These are phyloP conservation scores for Basidiobolus meristosporus DNA, from an alignment of 371 early-diverging fungal genomes.

Conservation along the genomic window DNA sequence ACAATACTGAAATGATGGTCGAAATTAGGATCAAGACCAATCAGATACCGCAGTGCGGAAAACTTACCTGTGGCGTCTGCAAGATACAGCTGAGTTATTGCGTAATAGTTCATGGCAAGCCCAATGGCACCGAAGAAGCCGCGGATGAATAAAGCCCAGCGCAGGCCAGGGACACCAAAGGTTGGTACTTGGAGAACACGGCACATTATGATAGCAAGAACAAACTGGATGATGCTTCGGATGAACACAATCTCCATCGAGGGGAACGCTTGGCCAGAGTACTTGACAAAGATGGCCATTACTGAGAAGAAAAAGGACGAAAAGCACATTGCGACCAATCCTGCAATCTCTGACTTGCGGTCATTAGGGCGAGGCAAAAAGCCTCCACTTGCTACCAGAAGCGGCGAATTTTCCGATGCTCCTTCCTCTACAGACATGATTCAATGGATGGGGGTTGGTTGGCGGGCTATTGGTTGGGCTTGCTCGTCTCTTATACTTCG, in stretches of 20 bases:
- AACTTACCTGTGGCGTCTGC: conserved; percentile 61
- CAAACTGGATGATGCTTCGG: conserved; percentile 37
- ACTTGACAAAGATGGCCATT: conserved; percentile 50
- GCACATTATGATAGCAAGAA: conserved; percentile 28
- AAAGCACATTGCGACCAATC: conserved; percentile 26
- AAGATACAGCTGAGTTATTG: conserved; percentile 38
- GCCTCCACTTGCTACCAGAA: too few relatives aligned
- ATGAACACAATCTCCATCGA: conserved; percentile 49
- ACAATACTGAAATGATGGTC: too few relatives aligned
- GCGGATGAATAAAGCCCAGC: conserved; percentile 31
- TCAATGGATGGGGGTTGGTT: too few relatives aligned
- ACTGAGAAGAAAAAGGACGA: conserved; percentile 52
- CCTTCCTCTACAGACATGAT: too few relatives aligned
- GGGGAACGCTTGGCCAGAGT: conserved; percentile 25
- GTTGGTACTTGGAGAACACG: conserved; percentile 22
- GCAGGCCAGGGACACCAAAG: conserved; percentile 22
- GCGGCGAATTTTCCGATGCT: too few relatives aligned
- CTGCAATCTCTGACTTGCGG: conserved; percentile 11
- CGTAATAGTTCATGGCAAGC: conserved; percentile 45
- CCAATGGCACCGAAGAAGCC: conserved; percentile 42
- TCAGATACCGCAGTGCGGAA: too few relatives aligned
- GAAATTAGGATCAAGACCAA: too few relatives aligned
- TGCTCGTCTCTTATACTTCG: too few relatives aligned
- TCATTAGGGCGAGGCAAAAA: too few relatives aligned
- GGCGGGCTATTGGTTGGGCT: too few relatives aligned